Conservation (phyloP, 169 alveolate genomes). For the Babesia bigemina region DNA sequence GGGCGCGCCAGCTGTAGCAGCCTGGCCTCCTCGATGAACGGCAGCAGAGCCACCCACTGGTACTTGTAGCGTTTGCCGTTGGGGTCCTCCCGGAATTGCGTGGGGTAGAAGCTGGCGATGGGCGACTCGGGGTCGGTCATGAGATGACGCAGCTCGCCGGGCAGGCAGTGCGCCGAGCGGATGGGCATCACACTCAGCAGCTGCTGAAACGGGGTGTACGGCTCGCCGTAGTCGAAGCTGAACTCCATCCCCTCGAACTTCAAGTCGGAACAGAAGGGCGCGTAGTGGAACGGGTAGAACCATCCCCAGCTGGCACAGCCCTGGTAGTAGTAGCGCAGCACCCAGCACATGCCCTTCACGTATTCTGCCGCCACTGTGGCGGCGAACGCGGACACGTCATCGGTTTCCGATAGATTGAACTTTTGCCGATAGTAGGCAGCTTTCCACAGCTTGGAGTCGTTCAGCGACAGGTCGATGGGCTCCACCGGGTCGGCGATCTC, state of each 20-base stretch:
- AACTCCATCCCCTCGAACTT: constrained; percentile 76
- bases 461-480: constrained; percentile 66
- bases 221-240: constrained; percentile 82
- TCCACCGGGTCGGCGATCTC: constrained; percentile 51
- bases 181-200: constrained; percentile 97
- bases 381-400: constrained; percentile 37
- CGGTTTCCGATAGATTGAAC: constrained; percentile 25
- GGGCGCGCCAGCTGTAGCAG: constrained; percentile 74
- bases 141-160: constrained; percentile 77
- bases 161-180: constrained; percentile 91
- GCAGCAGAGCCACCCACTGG: constrained; percentile 86
- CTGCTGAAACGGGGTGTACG: constrained; percentile 95
- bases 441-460: constrained; percentile 62
- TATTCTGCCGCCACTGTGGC: constrained; percentile 77
- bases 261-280: constrained; percentile 97
- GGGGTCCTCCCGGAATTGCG: constrained; percentile 81
- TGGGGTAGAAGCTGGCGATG: constrained; percentile 79
- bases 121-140: constrained; percentile 79
- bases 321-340: constrained; percentile 84
- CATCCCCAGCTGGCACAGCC: constrained; percentile 98
- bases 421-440: constrained; percentile 60
- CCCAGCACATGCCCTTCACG: constrained; percentile 97
- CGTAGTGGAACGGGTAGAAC: constrained; percentile 98
- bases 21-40: constrained; percentile 83
- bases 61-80: constrained; percentile 82